Conservation (phyloP, 306 rosid genomes). For the Cicer yamashitae region DNA sequence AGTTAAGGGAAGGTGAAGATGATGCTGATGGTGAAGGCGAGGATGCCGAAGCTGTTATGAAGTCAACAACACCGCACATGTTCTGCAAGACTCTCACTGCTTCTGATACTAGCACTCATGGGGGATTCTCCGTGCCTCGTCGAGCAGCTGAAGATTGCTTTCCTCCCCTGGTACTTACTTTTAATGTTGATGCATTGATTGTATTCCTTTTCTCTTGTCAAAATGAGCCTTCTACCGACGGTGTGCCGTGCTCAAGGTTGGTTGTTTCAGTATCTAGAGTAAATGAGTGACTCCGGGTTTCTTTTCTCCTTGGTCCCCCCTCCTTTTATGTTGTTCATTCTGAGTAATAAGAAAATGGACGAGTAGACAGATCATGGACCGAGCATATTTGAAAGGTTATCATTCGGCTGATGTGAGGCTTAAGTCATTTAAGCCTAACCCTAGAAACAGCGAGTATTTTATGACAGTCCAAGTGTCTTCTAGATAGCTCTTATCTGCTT, state of each 20-base stretch:
- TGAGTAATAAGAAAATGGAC: too few relatives aligned
- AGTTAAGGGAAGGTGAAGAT: slow-evolving; percentile 57
- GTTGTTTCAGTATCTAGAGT: too few relatives aligned
- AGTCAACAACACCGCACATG: slow-evolving; percentile 86
- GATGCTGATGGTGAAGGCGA: slow-evolving; percentile 67
- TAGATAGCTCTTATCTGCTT: not conserved
- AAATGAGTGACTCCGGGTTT: too few relatives aligned
- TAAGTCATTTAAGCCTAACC: too few relatives aligned
- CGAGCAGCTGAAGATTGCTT: slow-evolving; percentile 98
- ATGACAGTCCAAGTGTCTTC: not conserved
- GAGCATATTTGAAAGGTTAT: too few relatives aligned
- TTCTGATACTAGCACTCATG: slow-evolving; percentile 96
- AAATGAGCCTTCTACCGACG: not conserved
- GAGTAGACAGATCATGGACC: too few relatives aligned
- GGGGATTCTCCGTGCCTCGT: slow-evolving; percentile 96
- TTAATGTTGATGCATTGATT: slow-evolving; percentile 6
- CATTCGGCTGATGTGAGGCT: too few relatives aligned
- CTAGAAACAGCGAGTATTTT: too few relatives aligned
- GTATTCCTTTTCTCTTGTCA: not conserved
- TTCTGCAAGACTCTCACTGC: slow-evolving; percentile 97
- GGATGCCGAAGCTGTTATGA: slow-evolving; percentile 62
- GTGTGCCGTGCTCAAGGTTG: too few relatives aligned
- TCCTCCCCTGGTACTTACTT: slow-evolving; percentile 77
- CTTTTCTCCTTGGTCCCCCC: too few relatives aligned
- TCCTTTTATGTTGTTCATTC: too few relatives aligned